Conservation (phyloP, 768 basidiomycete genomes). For the Mycena alexandri region DNA sequence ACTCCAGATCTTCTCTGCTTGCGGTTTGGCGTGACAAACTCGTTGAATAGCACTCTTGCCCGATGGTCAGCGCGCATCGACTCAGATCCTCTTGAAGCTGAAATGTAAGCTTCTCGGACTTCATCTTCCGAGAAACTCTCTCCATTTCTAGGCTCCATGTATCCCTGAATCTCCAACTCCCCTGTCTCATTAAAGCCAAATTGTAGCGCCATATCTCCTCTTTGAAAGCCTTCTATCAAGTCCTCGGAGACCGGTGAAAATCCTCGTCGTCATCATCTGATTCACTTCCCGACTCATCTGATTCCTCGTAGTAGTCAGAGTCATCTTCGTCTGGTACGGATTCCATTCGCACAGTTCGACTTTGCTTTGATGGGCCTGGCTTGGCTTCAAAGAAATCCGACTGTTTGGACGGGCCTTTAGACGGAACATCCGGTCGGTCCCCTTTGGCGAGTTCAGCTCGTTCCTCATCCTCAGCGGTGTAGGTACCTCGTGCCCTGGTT, state of each 20-base stretch:
- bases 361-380: no score
- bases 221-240: background rate
- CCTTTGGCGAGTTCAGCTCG: background rate
- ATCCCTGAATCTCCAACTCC: slow-evolving; percentile 18
- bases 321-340: background rate
- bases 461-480: background rate
- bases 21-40: background rate
- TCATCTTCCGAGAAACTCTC: background rate
- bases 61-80: background rate
- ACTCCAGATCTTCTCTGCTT: background rate
- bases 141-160: background rate
- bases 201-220: background rate
- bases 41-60: background rate
- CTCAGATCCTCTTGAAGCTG: background rate
- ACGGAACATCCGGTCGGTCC: no score
- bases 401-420: no score
- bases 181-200: background rate
- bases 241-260: background rate
- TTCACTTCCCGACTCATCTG: background rate
- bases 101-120: background rate
- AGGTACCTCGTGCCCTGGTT: background rate
- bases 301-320: background rate
- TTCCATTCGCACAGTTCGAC: background rate
- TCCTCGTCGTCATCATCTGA: background rate
- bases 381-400: background rate